Conservation (phyloP, 2,329 filamentous ascomycete genomes). For the Hymenoscyphus repandus region DNA sequence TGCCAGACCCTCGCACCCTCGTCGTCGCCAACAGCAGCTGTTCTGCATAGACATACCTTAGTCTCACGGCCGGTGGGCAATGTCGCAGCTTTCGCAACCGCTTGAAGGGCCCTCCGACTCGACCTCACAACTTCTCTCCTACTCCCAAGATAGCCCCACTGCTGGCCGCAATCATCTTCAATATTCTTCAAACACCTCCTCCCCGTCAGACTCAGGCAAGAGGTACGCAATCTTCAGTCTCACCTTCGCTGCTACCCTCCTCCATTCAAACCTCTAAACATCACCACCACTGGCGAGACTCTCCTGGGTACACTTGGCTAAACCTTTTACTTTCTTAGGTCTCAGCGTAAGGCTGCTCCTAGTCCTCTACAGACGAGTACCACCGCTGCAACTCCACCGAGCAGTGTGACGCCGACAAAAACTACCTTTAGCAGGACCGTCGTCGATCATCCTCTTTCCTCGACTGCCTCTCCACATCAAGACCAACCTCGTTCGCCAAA, state of each 20-base stretch:
- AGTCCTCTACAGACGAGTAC: conserved; percentile 32
- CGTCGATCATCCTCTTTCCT: conserved; percentile 18
- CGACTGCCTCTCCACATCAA: conserved; percentile 14
- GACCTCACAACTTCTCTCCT: conserved; percentile 17
- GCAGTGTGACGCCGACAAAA: conserved; percentile 30
- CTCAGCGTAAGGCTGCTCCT: conserved; percentile 30
- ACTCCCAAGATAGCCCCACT: conserved; percentile 27
- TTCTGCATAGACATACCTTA: conserved; percentile 7
- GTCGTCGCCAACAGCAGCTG: conserved; percentile 16
- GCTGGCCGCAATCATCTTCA: conserved; percentile 21
- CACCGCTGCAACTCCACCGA: conserved; percentile 24
- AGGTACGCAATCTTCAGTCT: conserved; percentile 22
- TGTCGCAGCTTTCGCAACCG: conserved; percentile 31
- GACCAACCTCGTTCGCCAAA: conserved; percentile 30
- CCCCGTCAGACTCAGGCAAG: conserved; percentile 22
- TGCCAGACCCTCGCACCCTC: conserved; percentile 3
- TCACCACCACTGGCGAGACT: neutral
- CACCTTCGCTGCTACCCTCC: neutral
- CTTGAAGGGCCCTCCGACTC: conserved; percentile 25
- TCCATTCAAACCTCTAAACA: neutral
- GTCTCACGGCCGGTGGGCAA: conserved; percentile 25
- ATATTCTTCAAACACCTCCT: conserved; percentile 22
- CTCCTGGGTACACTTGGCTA: neutral
- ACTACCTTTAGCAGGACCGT: conserved; percentile 22
- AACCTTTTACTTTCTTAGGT: conserved; percentile 19